A percentile compares a stretch with the other conserved stretches of the same genome.
These are phyloP conservation scores for Quercus gilva DNA, from an alignment of 306 rosid genomes.

Conservation along the genomic window DNA sequence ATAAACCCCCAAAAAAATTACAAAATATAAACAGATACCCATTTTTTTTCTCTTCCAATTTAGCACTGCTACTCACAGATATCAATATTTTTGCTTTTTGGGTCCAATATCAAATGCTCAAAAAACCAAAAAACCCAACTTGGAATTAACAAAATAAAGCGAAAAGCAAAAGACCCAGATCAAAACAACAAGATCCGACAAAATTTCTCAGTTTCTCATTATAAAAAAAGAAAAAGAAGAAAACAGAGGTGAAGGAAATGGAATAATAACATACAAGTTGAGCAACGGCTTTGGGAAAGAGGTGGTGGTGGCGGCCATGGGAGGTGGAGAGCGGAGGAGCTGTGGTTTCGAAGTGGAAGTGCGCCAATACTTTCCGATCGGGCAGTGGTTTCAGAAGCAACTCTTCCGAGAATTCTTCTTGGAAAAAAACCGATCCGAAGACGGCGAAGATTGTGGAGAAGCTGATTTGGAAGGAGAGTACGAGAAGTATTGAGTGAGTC, in stretches of 20 bases:
- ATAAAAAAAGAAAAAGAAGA: not conserved
- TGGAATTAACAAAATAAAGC: too few species aligned
- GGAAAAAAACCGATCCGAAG: slow-evolving; percentile 29
- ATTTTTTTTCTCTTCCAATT: not conserved
- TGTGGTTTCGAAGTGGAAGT: slow-evolving; percentile 70
- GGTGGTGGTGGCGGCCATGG: slow-evolving; percentile 74
- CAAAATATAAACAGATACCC: not conserved
- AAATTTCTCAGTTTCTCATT: not conserved
- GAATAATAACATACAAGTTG: too few species aligned
- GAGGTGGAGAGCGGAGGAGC: slow-evolving; percentile 53
- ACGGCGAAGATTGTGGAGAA: slow-evolving; percentile 5
- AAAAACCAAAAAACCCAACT: too few species aligned
- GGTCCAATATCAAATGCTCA: not conserved
- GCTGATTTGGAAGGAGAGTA: slow-evolving; percentile 26
- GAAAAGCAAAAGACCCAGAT: not conserved
- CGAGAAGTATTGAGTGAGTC: slow-evolving; percentile 14
- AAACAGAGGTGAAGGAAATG: not conserved
- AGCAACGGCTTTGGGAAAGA: slow-evolving; percentile 45
- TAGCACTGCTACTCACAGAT: not conserved
- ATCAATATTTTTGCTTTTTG: not conserved
- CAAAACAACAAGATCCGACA: slow-evolving; percentile 7
- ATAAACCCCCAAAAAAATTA: not conserved
- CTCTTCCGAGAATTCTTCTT: slow-evolving; percentile 77
- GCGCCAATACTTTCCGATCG: slow-evolving; percentile 80
- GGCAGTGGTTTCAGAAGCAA: slow-evolving; percentile 84